Base-by-base conservation (phyloP, 352 stramenopile species). In the Pythium vanterpoolii region DNA sequence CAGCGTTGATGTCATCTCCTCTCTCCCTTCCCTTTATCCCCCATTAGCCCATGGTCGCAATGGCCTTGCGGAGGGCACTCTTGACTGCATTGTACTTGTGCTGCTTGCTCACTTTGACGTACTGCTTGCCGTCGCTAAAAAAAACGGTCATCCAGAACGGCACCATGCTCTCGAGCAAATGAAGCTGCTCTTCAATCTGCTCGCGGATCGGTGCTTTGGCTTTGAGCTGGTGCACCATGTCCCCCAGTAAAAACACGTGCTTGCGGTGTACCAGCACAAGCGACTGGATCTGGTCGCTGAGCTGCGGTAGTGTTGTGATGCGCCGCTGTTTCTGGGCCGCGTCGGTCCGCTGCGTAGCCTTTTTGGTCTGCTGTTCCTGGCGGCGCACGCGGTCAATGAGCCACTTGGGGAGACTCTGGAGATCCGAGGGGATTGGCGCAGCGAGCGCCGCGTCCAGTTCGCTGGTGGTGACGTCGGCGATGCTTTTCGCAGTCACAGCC, bases 71-170 rank as follows among this genome's bases (percentile, higher is more conserved):
- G 10, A 91, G 66, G 18, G 72, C 76, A 14, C 63, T 45, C 69
- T 89, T 91, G 65, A 89, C 69, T 10, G 60, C 55, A 62, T 88
- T 88, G 71, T 87, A 91, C 68, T 89, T 91, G 67, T 57, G 66
- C n/a, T 24, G 54, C 23, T 64, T 73, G 26, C 68, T 76, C 44
- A 91, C 58, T 50, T 83, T 79, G 44, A 89, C 74, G 58, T 85
- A 89, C 56, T 89, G 72, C 60, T 87, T 73, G 42, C 82, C 79
- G 54, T 85, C 75, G 59, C 73, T 73, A 13, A 70, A 70, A 43
- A 87, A 64, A 27, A 93, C 72, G 0, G 73, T 89, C 49, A 93
- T 34, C 84, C 84, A 93, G 49, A 89, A 86, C 5, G 84, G 84
- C 39, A 89, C 75, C 53, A 89, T 56, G 11, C 64, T 76, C 55